These are phyloP conservation scores for Amanita inopinata DNA, from an alignment of 768 basidiomycete species.

Conservation along the genomic window DNA sequence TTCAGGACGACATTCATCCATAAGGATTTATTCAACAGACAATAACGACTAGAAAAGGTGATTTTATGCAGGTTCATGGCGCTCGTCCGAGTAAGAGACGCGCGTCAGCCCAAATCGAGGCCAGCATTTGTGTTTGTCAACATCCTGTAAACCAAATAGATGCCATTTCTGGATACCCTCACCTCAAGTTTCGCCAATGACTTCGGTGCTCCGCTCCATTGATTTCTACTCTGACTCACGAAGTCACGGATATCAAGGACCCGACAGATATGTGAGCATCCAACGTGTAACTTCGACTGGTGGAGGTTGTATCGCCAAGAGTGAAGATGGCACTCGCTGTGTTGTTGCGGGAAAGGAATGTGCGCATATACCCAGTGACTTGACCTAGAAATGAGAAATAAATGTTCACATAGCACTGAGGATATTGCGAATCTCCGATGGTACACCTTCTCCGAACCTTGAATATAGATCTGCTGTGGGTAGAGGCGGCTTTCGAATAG, in stretches of 20 bases:
- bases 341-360: constrained; percentile 77
- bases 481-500: constrained; percentile 56
- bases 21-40: neutral
- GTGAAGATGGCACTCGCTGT: constrained; percentile 56
- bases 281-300: constrained; percentile 50
- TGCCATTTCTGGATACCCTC: neutral
- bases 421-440: constrained; percentile 46
- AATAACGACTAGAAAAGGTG: neutral
- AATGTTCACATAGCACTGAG: constrained; percentile 36
- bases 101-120: neutral
- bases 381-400: neutral
- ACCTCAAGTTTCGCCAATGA: too few relatives aligned
- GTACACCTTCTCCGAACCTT: constrained; percentile 22
- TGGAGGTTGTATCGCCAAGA: constrained; percentile 58
- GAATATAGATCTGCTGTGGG: constrained; percentile 49
- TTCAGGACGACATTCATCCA: too few relatives aligned
- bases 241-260: constrained; percentile 29
- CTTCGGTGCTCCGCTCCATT: too few relatives aligned
- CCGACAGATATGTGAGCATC: constrained; percentile 45
- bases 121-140: neutral
- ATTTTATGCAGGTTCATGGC: neutral
- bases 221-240: constrained; percentile 34
- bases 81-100: neutral
- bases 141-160: neutral
- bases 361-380: constrained; percentile 20